Base-by-base conservation (phyloP, 306 rosid genomes). In the Cucumis melo region DNA sequence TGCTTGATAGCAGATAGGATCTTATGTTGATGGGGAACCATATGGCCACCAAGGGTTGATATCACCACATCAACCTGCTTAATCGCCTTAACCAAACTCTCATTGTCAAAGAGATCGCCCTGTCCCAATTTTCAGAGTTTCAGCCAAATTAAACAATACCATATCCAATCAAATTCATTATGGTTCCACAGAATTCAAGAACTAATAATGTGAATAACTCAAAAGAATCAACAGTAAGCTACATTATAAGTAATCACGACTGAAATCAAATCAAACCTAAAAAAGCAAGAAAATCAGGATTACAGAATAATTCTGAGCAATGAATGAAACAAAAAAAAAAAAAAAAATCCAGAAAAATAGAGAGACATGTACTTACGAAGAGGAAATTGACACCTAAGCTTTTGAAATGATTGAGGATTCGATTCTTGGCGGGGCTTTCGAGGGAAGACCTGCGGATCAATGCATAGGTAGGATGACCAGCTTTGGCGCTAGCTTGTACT, bases 11-110 rank as follows among this genome's bases (percentile, higher is more conserved):
- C 87, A 7, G 71, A 76, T 41, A 84, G 70, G 82, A 84, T 67
- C 71, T 74, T 78, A 41, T 46, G 78, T 44, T 84, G 87, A 78
- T 81, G 75, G 6, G 73, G 75, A 54, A 84, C 23, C 71, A 78
- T 82, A 51, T 0, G 78, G 29, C 71, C 78, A 21, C 84, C 84
- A 57, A 84, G 74, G 0, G 87, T 84, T 27, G 84, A 84, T 8
- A 80, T 73, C 20, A 84, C 87, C 15, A 84, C 87, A 53, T 84
- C 84, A 36, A 84, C 84, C 55, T 80, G 82, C 82, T 81, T 84
- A 9, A 84, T 68, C 44, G 87, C 87, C 78, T 78, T 75, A 17
- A 80, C 80, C 27, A 84, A 41, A 50, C 76, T 74, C 65, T 66
- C 82, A 32, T 77, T 72, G 50, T 84, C 78, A 39, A 66, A 74